phyloP scores from a whole-genome alignment of 2,329 filamentous ascomycete species.

The Aspergillus intermedius region DNA sequence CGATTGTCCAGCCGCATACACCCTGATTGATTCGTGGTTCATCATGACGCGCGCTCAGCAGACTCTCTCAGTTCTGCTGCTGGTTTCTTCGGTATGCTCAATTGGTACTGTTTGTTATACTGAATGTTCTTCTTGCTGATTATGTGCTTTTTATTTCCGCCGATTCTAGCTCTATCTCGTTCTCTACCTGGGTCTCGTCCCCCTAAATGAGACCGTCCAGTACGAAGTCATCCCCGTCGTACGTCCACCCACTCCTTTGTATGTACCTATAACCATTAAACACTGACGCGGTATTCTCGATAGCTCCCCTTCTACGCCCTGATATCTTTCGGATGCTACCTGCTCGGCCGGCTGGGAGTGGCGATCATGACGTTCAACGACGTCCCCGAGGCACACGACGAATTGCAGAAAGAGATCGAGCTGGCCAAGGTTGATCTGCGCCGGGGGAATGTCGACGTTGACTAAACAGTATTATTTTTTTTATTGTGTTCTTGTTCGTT shows the following conservation, averaged over 20 bases:
- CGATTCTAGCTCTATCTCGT: constrained; percentile 71
- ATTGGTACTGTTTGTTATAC: constrained; percentile 15
- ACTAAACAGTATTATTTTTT: constrained; percentile 20
- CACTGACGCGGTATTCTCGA: background rate
- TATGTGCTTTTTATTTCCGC: background rate
- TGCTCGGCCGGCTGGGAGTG: constrained; percentile 84
- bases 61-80: constrained; percentile 78
- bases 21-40: constrained; percentile 10
- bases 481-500: background rate
- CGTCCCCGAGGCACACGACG: constrained; percentile 80
- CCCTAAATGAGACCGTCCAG: constrained; percentile 70
- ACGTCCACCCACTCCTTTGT: constrained; percentile 35
- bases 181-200: constrained; percentile 75
- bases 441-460: constrained; percentile 37
- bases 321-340: constrained; percentile 83
- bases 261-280: background rate
- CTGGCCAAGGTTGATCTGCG: constrained; percentile 39
- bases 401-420: constrained; percentile 77
- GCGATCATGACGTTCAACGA: constrained; percentile 97
- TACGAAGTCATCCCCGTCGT: constrained; percentile 84
- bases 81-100: constrained; percentile 70
- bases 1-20: background rate
- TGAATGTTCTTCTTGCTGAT: constrained; percentile 3
- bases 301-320: constrained; percentile 91
- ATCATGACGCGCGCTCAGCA: constrained; percentile 92